Conservation (phyloP, 345 rosid species). For the Camelina neglecta region DNA sequence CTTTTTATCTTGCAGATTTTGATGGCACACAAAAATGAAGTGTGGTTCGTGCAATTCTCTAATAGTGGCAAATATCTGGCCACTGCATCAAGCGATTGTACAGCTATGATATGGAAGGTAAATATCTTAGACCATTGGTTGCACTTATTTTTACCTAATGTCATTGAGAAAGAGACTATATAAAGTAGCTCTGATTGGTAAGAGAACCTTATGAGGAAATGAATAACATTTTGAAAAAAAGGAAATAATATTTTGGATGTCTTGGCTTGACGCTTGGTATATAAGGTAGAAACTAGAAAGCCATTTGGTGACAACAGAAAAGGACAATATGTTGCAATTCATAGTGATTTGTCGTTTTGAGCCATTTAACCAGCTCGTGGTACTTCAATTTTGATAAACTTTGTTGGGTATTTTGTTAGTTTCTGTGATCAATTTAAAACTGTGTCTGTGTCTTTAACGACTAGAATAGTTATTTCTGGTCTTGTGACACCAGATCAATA, state of each 20-base stretch:
- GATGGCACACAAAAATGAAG: slow-evolving; percentile 83
- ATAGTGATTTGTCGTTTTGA: background rate
- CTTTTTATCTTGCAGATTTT: slow-evolving; percentile 62
- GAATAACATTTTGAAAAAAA: too few relatives aligned
- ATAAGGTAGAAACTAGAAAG: slow-evolving; percentile 44
- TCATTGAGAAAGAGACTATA: slow-evolving; percentile 2
- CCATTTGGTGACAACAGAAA: background rate
- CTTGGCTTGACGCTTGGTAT: slow-evolving; percentile 18
- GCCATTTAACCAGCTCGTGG: slow-evolving; percentile 12
- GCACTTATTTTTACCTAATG: slow-evolving; percentile 8
- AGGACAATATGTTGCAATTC: background rate
- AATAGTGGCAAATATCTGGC: slow-evolving; percentile 80
- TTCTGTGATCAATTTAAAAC: background rate
- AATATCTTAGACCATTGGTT: background rate
- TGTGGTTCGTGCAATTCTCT: slow-evolving; percentile 94
- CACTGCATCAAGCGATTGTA: slow-evolving; percentile 90
- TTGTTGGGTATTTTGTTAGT: background rate
- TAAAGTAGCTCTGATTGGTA: background rate
- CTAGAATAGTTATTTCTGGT: background rate
- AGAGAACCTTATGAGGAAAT: too few relatives aligned
- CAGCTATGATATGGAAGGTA: slow-evolving; percentile 97
- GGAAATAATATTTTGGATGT: too few relatives aligned
- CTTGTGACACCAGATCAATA: slow-evolving; percentile 13
- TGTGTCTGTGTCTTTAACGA: background rate
- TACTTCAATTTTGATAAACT: background rate